Conservation (phyloP, 78 protist species). For the Tieghemostelium lacteum region DNA sequence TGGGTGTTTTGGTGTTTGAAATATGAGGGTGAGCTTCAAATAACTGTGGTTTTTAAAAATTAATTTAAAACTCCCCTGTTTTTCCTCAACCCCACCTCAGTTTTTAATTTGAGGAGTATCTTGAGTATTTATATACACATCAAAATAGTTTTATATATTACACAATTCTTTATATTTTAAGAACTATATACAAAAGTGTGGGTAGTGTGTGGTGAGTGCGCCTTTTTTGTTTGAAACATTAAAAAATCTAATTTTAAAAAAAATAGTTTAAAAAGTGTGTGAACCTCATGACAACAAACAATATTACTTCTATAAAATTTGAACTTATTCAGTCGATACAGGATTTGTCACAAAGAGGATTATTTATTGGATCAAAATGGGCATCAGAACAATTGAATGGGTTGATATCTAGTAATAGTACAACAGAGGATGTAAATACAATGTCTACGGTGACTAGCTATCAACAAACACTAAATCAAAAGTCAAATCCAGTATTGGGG, state of each 20-base stretch:
- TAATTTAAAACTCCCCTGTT: too few species aligned
- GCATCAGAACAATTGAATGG: constrained; percentile 67
- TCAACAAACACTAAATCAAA: background rate
- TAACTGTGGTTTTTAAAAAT: too few species aligned
- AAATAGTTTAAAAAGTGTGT: background rate
- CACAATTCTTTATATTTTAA: too few species aligned
- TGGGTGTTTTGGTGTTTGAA: too few species aligned
- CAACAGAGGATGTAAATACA: background rate
- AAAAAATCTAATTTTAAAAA: too few species aligned
- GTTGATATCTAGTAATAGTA: background rate
- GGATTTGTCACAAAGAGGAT: constrained; percentile 50
- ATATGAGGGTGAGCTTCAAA: too few species aligned
- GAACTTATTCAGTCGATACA: constrained; percentile 47
- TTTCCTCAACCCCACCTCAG: too few species aligned
- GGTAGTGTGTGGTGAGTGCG: background rate
- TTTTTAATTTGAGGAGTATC: too few species aligned
- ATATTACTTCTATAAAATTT: constrained; percentile 1
- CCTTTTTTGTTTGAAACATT: background rate
- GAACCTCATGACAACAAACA: background rate
- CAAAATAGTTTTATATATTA: too few species aligned
- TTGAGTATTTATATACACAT: too few species aligned
- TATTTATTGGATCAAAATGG: constrained; percentile 57
- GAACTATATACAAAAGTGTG: background rate
- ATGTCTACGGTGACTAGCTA: background rate
- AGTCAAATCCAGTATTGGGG: constrained; percentile 19